These are phyloP conservation scores for Crithidia thermophila DNA, from an alignment of 208 protist genomes.

Conservation along the genomic window DNA sequence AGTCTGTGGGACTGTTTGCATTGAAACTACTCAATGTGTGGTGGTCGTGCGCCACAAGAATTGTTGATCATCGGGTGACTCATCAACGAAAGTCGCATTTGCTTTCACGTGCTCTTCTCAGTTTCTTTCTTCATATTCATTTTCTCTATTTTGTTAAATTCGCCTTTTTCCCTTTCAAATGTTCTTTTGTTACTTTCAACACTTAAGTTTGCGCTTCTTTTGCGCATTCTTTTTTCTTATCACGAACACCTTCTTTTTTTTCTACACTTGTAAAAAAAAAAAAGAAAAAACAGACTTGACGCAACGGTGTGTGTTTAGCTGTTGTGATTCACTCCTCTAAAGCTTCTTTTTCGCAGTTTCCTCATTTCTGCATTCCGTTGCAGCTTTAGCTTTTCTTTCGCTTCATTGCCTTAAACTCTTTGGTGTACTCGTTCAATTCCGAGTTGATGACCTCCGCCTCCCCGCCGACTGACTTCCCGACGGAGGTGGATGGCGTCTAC, in stretches of 20 bases:
- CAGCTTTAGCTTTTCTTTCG: background rate
- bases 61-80: too few species aligned
- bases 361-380: background rate
- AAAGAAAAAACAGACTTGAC: background rate
- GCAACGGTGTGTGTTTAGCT: background rate
- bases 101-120: too few species aligned
- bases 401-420: background rate
- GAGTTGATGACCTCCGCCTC: background rate
- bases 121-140: too few species aligned
- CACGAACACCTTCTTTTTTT: background rate
- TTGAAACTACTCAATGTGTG: too few species aligned
- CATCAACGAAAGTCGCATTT: too few species aligned
- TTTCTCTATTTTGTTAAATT: too few species aligned
- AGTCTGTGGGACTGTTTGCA: too few species aligned
- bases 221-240: too few species aligned
- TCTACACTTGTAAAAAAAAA: background rate
- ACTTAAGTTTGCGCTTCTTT: background rate
- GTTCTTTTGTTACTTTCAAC: too few species aligned
- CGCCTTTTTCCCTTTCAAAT: too few species aligned
- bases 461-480: background rate
- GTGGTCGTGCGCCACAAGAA: too few species aligned
- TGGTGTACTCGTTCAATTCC: background rate
- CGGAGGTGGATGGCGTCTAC: conserved; percentile 36
- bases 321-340: background rate
- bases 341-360: background rate